These are phyloP conservation scores for Lumnitzera littorea DNA, from an alignment of 345 rosid species.

Conservation along the genomic window DNA sequence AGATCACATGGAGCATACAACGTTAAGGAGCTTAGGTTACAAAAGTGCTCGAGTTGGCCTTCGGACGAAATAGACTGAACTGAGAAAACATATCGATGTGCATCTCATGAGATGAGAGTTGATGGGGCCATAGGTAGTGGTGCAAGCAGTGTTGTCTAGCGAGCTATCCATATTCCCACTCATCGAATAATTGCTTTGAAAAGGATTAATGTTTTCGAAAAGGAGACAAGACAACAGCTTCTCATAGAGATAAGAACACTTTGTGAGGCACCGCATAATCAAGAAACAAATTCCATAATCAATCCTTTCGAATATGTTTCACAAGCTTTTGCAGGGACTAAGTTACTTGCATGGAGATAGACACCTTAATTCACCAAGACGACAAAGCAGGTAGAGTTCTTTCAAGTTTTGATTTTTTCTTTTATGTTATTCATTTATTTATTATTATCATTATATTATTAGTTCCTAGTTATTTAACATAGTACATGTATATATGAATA, in stretches of 20 bases:
- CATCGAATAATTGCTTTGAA: slow-evolving; percentile 81
- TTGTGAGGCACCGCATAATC: too few relatives aligned
- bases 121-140: slow-evolving; percentile 95
- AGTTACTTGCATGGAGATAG: slow-evolving; percentile 89
- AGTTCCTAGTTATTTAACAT: too few relatives aligned
- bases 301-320: too few relatives aligned
- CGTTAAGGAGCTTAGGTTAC: slow-evolving; percentile 81
- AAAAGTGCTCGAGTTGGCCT: too few relatives aligned
- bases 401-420: too few relatives aligned
- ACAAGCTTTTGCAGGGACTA: slow-evolving; percentile 72
- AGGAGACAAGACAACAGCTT: slow-evolving; percentile 95
- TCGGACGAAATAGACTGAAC: slow-evolving; percentile 46
- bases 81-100: slow-evolving; percentile 78
- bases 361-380: slow-evolving; percentile 91
- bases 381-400: slow-evolving; percentile 97
- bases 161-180: slow-evolving; percentile 87
- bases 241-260: too few relatives aligned
- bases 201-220: slow-evolving; percentile 84
- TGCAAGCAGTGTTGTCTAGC: slow-evolving; percentile 95
- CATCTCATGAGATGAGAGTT: slow-evolving; percentile 84
- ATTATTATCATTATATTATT: too few relatives aligned
- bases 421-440: too few relatives aligned
- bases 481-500: too few relatives aligned
- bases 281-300: too few relatives aligned
- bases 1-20: slow-evolving; percentile 92